Evolutionary conservation across 345 rosid genomes (phyloP), one percentile per base, ranked within the genome.

Genomic region (Raphanus sativus): DNA sequence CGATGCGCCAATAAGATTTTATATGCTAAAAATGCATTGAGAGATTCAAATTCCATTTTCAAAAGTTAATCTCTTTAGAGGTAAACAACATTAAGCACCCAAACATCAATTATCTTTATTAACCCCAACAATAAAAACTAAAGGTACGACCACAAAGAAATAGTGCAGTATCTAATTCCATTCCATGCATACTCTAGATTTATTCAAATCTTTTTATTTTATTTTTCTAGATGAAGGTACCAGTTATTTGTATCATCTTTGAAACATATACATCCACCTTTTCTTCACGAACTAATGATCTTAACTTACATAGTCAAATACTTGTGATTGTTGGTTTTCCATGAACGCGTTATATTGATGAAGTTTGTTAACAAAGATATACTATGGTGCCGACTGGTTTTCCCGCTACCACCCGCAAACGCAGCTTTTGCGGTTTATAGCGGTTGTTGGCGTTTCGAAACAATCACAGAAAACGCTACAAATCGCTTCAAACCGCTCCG

Each of bases 111-210:
- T 60, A 60, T 8, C n/a, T n/a, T n/a, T n/a, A 67, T 24, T 32
- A 38, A 40, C 56, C 21, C 21, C 21, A 21, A 21, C 21, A 21
- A 48, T 2, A 5, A 24, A 30, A 62, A n/a, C 17, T 65, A 36
- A 59, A 73, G 74, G 78, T 50, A 61, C 13, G 66, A 67, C 75
- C 78, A 74, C 74, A 54, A 21, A 21, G 21, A 21, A 38, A 15
- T 79, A 68, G 50, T 30, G 21, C 8, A 74, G 82, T 69, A 74
- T 79, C 75, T 3, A 34, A 73, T 79, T 67, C 34, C 16, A 26
- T 66, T 48, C 30, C 62, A 33, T 66, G 34, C 34, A 32, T 32
- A 72, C 52, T 11, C 63, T 71, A 70, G 58, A 28, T 50, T 69
- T 61, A 62, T 32, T 28, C 24, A 66, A 66, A 34, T 64, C 28